Evolutionary conservation across 148 eudicot genomes (phyloP), one percentile per base, ranked within the genome.

Genomic region (Rhododendron kiyosumense): DNA sequence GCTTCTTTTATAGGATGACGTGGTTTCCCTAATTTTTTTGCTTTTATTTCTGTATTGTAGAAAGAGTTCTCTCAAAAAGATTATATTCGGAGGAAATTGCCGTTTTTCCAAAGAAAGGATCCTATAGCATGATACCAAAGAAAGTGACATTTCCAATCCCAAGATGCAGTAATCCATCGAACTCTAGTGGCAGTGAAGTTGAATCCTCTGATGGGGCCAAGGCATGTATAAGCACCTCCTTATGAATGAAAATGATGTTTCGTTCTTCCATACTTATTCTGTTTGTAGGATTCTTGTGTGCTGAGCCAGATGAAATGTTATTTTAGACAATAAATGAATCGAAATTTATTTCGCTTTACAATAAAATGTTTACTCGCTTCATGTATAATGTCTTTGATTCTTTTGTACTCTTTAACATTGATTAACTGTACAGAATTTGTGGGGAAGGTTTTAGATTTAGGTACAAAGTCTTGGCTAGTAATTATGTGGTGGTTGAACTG

Each of bases 161-260:
- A n/a, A 92, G 90, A 89, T 81, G 94, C 88, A 89, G 90, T 81
- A 83, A 85, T 85, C 78, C 89, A 32, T 88, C 94, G 22, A 69
- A 88, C 73, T 79, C 92, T 7, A 86, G 79, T 89, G 91, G 86
- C 46, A 81, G 86, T 85, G 75, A 81, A 61, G 89, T 88, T 49
- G 88, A 90, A 52, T 75, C 93, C 65, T 86, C 94, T 43, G 63
- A 59, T 82, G 85, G 85, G 65, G 84, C 75, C 46, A 90, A 91
- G 96, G 96, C 87, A 91, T 85, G 90, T 87, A 59, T 46, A 52
- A 22, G n/a, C 67, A 54, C 75, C 30, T 65, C 12, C 59, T 78
- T 12, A 17, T 81, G 38, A 74, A 78, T 73, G 45, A n/a, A 38
- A 38, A 6, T 36, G n/a, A 17, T 63, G 74, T 49, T 84, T 79